Evolutionary conservation across 495 filamentous ascomycete species (phyloP).

Genomic region (Parathielavia appendiculata): DNA sequence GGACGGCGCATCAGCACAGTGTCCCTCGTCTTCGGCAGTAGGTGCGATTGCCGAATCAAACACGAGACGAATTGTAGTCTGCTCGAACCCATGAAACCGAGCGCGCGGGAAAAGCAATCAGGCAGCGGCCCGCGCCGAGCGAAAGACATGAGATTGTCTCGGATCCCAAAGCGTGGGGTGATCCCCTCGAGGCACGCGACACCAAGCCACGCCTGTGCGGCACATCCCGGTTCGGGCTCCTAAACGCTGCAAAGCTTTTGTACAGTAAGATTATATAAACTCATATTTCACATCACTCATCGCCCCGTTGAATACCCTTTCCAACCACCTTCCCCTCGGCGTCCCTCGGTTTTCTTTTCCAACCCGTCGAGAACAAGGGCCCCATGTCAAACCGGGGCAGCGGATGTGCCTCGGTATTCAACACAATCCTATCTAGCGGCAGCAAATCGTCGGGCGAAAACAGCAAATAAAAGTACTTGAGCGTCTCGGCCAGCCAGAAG

Average conservation of each 20-base stretch:
- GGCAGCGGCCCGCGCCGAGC: too few species aligned
- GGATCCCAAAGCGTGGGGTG: too few species aligned
- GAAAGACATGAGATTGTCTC: too few species aligned
- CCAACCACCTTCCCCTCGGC: conserved; percentile 33
- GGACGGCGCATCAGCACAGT: too few species aligned
- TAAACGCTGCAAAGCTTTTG: not conserved
- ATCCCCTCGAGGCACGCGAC: not conserved
- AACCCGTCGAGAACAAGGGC: conserved; percentile 77
- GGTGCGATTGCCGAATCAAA: too few species aligned
- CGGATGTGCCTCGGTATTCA: conserved; percentile 95
- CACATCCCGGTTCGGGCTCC: too few species aligned
- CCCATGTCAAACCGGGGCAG: conserved; percentile 80
- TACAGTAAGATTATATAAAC: not conserved
- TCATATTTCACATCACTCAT: not conserved
- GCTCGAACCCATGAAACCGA: too few species aligned
- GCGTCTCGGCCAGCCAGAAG: conserved; percentile 95
- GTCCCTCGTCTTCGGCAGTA: too few species aligned
- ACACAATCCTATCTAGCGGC: conserved; percentile 76
- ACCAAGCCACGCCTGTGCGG: too few species aligned
- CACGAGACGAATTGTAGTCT: too few species aligned
- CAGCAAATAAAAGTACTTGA: conserved; percentile 96
- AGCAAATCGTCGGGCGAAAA: conserved; percentile 83
- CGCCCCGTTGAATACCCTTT: not conserved
- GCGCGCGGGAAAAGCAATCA: too few species aligned
- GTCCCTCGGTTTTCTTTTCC: conserved; percentile 65